Conservation (phyloP, 2,329 filamentous ascomycete species). For the Paecilomyces sp. region DNA sequence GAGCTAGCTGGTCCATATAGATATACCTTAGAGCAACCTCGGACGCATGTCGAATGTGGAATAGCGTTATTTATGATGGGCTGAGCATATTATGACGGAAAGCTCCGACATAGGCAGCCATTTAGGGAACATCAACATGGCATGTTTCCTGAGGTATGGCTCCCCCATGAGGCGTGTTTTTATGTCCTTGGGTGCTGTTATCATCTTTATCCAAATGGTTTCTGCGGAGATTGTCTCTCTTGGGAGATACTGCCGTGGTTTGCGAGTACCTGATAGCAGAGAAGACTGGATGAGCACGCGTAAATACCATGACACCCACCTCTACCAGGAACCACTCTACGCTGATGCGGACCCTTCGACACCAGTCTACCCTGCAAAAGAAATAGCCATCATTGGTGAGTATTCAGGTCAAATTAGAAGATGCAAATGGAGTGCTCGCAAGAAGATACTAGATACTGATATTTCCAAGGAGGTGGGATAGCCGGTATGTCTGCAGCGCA, state of each 20-base stretch:
- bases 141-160: not conserved
- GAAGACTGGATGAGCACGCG: not conserved
- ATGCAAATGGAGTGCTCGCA: not conserved
- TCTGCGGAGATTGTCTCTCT: not conserved
- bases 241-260: not conserved
- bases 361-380: not conserved
- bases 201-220: not conserved
- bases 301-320: not conserved
- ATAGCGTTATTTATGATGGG: too few species aligned
- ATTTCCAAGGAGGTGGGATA: not conserved
- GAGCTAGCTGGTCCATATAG: too few species aligned
- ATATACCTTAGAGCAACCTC: too few species aligned
- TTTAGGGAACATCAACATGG: not conserved
- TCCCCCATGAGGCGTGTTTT: not conserved
- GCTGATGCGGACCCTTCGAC: not conserved
- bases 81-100: too few species aligned
- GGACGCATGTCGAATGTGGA: too few species aligned
- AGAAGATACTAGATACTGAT: not conserved
- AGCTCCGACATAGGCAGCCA: not conserved
- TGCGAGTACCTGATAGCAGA: slow-evolving; percentile 1
- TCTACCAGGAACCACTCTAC: not conserved
- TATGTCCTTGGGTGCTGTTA: not conserved
- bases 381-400: not conserved
- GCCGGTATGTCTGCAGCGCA: not conserved
- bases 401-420: not conserved